Evolutionary conservation across 208 protist genomes (phyloP), one percentile per base, ranked within the genome.

Genomic region (Leishmania aethiopica): DNA sequence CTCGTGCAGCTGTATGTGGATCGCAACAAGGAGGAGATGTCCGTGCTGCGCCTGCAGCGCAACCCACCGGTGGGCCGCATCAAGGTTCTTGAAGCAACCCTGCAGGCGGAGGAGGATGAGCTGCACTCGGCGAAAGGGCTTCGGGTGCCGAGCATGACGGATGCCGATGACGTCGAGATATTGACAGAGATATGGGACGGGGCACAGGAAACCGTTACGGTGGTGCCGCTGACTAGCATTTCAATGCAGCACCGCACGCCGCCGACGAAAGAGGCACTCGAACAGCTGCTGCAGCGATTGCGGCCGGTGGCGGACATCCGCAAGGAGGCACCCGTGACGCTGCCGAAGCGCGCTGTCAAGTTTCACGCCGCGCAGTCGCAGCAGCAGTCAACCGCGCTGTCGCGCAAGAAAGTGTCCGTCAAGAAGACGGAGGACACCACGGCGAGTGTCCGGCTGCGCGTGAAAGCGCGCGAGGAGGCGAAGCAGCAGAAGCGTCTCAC

Each of bases 131-230:
- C 85, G 32, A 90, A 92, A 53, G 94, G 94, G 11, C 79, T 97
- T 10, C 79, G 70, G 53, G 80, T 96, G 40, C 94, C 94, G 2
- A 87, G 85, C 71, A 67, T 96, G 42, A 60, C 53, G 19, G 83
- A 90, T 78, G 86, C 69, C 19, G 90, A 94, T 77, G 89, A 90
- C 60, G 86, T 96, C 0, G 89, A 94, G 76, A 91, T 93, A 42
- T 78, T 97, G 51, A 91, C 90, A 17, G 81, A 89, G 17, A 90
- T 94, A 66, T 97, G 94, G 92, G 94, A 97, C 87, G 92, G 92
- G 49, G 59, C 74, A 49, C 51, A 76, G 42, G 89, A 96, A 74
- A 95, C 91, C 13, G 78, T 75, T 57, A 69, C 84, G 75, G 84
- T 91, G 67, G 86, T 88, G 72, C 57, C 62, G 45, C 55, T 83